These are phyloP conservation scores for Aulographum hederae DNA, from an alignment of 2,329 filamentous ascomycete genomes.

Conservation along the genomic window DNA sequence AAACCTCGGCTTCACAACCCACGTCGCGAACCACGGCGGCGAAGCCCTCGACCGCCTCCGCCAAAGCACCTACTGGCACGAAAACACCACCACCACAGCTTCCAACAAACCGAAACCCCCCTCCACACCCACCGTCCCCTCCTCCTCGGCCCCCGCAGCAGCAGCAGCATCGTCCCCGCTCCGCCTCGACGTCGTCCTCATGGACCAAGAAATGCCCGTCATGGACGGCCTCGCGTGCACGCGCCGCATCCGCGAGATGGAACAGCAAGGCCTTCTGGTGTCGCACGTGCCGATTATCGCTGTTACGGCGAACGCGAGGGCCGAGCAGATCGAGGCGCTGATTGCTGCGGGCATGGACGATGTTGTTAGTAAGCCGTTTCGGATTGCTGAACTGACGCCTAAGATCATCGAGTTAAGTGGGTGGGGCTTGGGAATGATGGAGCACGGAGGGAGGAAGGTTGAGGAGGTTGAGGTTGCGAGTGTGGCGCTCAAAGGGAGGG, in stretches of 20 bases:
- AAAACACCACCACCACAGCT: slow-evolving; percentile 7
- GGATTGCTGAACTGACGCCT: slow-evolving; percentile 29
- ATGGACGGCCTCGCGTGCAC: slow-evolving; percentile 23
- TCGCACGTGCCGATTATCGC: slow-evolving; percentile 22
- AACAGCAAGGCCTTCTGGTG: slow-evolving; percentile 14
- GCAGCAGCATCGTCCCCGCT: neutral
- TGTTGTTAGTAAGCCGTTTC: slow-evolving; percentile 31
- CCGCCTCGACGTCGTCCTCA: slow-evolving; percentile 13
- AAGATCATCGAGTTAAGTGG: slow-evolving; percentile 34
- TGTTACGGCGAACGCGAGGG: slow-evolving; percentile 21
- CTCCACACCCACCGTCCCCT: neutral
- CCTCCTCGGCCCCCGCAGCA: neutral
- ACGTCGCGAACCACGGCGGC: slow-evolving; percentile 30
- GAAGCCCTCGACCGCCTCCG: slow-evolving; percentile 27
- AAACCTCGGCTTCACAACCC: slow-evolving; percentile 26
- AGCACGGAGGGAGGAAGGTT: too few species aligned
- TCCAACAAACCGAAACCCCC: neutral
- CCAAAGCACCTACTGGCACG: slow-evolving; percentile 23
- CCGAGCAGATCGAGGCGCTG: slow-evolving; percentile 20
- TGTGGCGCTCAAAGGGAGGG: too few species aligned
- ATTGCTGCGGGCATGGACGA: slow-evolving; percentile 25
- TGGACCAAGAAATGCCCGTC: slow-evolving; percentile 22
- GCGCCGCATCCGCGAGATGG: slow-evolving; percentile 17
- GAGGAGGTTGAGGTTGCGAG: too few species aligned
- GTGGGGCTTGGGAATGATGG: too few species aligned